Conservation (phyloP, 1,139 yeast genomes). For the Hyphopichia buzzinii region DNA sequence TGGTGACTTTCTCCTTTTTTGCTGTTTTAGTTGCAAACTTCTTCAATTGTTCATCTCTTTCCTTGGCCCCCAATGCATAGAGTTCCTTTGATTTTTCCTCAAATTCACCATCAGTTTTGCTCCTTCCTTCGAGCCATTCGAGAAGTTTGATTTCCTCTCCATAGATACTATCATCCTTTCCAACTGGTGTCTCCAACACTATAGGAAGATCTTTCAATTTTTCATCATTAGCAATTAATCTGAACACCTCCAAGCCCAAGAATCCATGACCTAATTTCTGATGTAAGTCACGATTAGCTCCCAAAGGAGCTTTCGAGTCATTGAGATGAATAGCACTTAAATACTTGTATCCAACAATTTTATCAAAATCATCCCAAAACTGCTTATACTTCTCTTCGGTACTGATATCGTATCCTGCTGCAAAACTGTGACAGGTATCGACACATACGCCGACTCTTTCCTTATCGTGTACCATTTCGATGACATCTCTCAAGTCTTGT, state of each 20-base stretch:
- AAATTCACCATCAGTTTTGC: slow-evolving; percentile 55
- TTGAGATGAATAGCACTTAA: slow-evolving; percentile 82
- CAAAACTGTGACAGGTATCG: slow-evolving; percentile 93
- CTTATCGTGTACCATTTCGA: slow-evolving; percentile 73
- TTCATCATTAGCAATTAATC: slow-evolving; percentile 69
- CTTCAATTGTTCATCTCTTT: slow-evolving; percentile 50
- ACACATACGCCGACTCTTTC: slow-evolving; percentile 87
- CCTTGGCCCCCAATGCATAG: slow-evolving; percentile 54
- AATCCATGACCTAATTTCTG: slow-evolving; percentile 89
- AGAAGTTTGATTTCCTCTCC: slow-evolving; percentile 79
- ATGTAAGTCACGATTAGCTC: slow-evolving; percentile 88
- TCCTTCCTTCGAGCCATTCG: slow-evolving; percentile 65
- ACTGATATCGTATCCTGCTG: slow-evolving; percentile 89
- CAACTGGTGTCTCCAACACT: slow-evolving; percentile 86
- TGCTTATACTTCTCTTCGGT: slow-evolving; percentile 51
- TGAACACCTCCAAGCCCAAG: slow-evolving; percentile 79
- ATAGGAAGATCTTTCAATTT: slow-evolving; percentile 69
- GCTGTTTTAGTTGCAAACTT: slow-evolving; percentile 36
- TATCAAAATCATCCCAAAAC: slow-evolving; percentile 77
- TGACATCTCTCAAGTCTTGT: slow-evolving; percentile 73
- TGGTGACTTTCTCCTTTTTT: slow-evolving; percentile 12
- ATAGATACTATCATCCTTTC: slow-evolving; percentile 55
- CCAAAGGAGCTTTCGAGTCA: slow-evolving; percentile 92
- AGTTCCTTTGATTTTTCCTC: slow-evolving; percentile 48
- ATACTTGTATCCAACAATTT: slow-evolving; percentile 69